Conservation (phyloP, 768 basidiomycete genomes). For the Tulasnella sp. region DNA sequence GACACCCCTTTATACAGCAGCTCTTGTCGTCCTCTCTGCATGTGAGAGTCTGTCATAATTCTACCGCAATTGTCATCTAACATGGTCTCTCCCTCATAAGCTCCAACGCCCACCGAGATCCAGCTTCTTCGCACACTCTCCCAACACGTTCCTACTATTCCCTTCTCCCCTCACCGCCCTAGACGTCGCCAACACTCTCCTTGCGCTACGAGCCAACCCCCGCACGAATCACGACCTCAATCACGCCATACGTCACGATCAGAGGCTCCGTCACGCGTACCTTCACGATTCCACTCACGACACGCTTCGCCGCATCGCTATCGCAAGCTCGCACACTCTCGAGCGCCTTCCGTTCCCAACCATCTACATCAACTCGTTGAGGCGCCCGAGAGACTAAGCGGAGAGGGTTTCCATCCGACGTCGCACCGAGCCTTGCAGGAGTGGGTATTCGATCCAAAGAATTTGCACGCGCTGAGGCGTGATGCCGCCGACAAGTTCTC, state of each 20-base stretch:
- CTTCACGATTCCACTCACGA: background rate
- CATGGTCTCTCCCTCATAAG: background rate
- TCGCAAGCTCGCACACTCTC: background rate
- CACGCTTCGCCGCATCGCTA: background rate
- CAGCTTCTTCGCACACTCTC: background rate
- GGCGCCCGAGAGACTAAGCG: background rate
- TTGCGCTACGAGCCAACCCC: background rate
- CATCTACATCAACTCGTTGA: background rate
- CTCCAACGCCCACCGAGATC: slow-evolving; percentile 1
- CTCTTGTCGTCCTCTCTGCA: slow-evolving; percentile 3
- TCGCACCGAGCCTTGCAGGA: slow-evolving; percentile 6
- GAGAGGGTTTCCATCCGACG: slow-evolving; percentile 3
- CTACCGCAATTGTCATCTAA: background rate
- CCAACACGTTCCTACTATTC: slow-evolving; percentile 9
- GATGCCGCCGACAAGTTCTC: slow-evolving; percentile 7
- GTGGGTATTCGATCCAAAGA: background rate
- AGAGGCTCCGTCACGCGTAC: background rate
- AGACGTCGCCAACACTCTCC: background rate
- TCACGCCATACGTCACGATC: background rate
- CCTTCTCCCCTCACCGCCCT: slow-evolving; percentile 3
- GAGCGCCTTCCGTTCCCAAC: background rate
- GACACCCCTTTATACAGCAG: slow-evolving; percentile 11
- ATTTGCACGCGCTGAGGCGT: background rate
- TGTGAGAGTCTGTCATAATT: background rate
- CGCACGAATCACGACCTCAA: slow-evolving; percentile 3